Conservation (phyloP, 129 eudicot species). For the Chrysanthemum seticuspe region DNA sequence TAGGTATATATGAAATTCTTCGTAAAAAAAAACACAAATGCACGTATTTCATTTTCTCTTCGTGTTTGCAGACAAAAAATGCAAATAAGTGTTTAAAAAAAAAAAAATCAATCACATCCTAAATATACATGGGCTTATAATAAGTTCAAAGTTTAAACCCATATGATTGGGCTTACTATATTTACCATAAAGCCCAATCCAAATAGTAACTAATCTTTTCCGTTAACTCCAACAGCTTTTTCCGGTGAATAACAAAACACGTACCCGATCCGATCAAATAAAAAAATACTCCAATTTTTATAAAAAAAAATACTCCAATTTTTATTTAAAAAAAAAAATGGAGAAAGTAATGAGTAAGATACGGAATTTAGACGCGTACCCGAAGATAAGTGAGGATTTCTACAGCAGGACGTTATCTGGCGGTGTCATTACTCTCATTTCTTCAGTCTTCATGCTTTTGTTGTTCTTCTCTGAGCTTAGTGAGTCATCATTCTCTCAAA, state of each 20-base stretch:
- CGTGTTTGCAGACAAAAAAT: too few relatives aligned
- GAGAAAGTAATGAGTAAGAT: constrained; percentile 57
- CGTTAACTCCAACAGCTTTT: background rate
- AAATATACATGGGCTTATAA: too few relatives aligned
- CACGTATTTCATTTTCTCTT: too few relatives aligned
- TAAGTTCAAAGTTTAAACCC: too few relatives aligned
- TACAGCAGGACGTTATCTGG: constrained; percentile 87
- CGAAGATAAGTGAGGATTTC: constrained; percentile 88
- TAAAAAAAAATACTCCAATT: background rate
- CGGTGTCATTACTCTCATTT: constrained; percentile 67
- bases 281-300: background rate
- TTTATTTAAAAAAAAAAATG: constrained; percentile 34
- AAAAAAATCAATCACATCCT: too few relatives aligned
- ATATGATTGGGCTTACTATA: constrained; percentile 4
- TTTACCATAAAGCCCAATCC: background rate
- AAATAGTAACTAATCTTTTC: background rate
- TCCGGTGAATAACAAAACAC: too few relatives aligned
- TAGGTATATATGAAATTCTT: too few relatives aligned
- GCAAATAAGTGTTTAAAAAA: too few relatives aligned
- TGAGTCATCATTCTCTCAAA: constrained; percentile 32
- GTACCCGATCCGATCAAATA: background rate
- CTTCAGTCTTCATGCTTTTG: constrained; percentile 74
- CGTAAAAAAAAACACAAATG: too few relatives aligned
- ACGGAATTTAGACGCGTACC: constrained; percentile 73
- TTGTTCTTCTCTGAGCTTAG: constrained; percentile 87